These are phyloP conservation scores for Waltergamsia citrina DNA, from an alignment of 2,329 filamentous ascomycete genomes.

Conservation along the genomic window DNA sequence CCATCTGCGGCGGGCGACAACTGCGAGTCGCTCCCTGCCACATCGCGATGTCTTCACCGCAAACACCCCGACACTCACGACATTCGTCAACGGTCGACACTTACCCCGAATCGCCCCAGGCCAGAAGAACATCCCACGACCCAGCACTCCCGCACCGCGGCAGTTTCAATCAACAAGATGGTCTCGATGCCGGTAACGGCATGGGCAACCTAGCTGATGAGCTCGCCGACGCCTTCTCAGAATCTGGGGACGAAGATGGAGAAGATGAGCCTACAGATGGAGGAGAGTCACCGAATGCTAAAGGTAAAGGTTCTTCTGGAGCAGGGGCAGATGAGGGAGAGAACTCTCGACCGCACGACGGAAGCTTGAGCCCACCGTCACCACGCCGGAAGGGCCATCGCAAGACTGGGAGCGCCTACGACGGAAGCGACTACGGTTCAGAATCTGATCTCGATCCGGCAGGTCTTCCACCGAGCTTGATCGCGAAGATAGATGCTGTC, in stretches of 20 bases:
- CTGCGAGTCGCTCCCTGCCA: conserved; percentile 1
- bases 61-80: conserved; percentile 50
- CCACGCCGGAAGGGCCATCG: conserved; percentile 36
- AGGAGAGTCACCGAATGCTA: neutral
- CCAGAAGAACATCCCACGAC: conserved; percentile 41
- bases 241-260: conserved; percentile 47
- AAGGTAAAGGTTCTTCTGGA: neutral
- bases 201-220: conserved; percentile 76
- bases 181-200: conserved; percentile 41
- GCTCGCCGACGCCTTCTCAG: conserved; percentile 62
- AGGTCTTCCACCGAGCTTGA: conserved; percentile 57
- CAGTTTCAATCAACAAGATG: conserved; percentile 38
- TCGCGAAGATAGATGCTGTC: conserved; percentile 62
- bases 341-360: conserved; percentile 13
- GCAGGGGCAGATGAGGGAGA: neutral
- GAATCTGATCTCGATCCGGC: conserved; percentile 61
- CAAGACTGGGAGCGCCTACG: conserved; percentile 50
- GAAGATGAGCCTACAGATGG: neutral
- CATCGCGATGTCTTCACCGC: conserved; percentile 32
- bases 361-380: conserved; percentile 34
- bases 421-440: conserved; percentile 66
- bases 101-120: conserved; percentile 32
- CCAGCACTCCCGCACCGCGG: conserved; percentile 34
- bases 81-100: conserved; percentile 46
- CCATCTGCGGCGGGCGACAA: too few species aligned